Evolutionary conservation across 257 asterid species (phyloP).

Genomic region (Penstemon barbatus): DNA sequence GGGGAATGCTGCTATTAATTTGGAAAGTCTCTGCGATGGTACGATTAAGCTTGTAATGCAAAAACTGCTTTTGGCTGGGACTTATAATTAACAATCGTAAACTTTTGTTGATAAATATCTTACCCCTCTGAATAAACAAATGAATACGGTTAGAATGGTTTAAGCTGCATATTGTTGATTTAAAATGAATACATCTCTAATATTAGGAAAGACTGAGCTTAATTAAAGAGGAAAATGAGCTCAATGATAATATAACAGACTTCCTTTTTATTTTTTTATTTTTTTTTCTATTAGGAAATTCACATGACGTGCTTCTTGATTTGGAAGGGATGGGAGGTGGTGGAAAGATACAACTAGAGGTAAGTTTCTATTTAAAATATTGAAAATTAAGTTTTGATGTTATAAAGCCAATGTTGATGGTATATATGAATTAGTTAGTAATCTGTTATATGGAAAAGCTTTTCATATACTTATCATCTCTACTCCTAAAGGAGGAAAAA

Average conservation of each 20-base stretch:
- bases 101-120: not conserved
- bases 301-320: conserved; percentile 74
- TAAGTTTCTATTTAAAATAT: conserved; percentile 36
- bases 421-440: conserved; percentile 3
- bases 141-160: conserved; percentile 5
- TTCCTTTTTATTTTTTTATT: conserved; percentile 6
- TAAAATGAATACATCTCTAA: not conserved
- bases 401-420: conserved; percentile 1
- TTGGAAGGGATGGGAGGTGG: conserved; percentile 99
- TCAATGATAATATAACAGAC: conserved; percentile 23
- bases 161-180: conserved; percentile 24
- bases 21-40: conserved; percentile 86
- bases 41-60: conserved; percentile 25
- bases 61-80: conserved; percentile 14
- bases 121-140: conserved; percentile 2
- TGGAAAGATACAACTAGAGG: conserved; percentile 92
- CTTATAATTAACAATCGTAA: conserved; percentile 13
- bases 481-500: no score
- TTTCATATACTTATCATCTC: not conserved
- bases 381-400: conserved; percentile 15
- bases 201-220: not conserved
- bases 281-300: conserved; percentile 57
- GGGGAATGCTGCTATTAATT: conserved; percentile 80
- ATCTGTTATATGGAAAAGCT: not conserved
- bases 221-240: conserved; percentile 20